Conservation (phyloP, 2,329 filamentous ascomycete species). For the Talaromyces amestolkiae region DNA sequence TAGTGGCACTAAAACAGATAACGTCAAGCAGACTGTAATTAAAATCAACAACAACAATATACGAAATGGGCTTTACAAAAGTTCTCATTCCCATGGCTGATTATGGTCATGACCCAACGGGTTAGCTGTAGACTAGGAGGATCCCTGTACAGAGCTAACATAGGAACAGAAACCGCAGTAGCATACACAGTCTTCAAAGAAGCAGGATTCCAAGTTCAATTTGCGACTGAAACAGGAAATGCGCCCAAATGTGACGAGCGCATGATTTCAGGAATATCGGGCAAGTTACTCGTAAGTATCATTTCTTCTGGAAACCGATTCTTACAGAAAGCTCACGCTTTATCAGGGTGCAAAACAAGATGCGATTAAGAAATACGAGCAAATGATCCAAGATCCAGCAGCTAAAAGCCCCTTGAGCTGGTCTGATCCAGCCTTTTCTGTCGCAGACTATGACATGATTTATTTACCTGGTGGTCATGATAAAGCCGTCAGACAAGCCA, state of each 20-base stretch:
- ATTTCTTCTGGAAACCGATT: not conserved
- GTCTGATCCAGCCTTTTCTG: constrained; percentile 45
- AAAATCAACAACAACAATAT: not conserved
- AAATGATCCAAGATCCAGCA: constrained; percentile 45
- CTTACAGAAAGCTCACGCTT: not conserved
- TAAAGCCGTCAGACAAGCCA: constrained; percentile 51
- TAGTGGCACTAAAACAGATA: not conserved
- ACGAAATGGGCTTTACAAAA: constrained; percentile 27
- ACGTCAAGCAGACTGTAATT: not conserved
- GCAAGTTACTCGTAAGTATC: constrained; percentile 48
- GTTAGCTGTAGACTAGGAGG: constrained; percentile 29
- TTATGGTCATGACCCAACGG: constrained; percentile 57
- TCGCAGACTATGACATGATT: constrained; percentile 49
- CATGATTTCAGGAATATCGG: constrained; percentile 51
- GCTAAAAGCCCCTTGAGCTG: constrained; percentile 48
- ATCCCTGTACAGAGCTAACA: not conserved
- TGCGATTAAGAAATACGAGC: constrained; percentile 44
- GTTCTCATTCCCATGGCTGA: constrained; percentile 54
- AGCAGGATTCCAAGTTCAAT: constrained; percentile 49
- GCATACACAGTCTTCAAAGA: constrained; percentile 50
- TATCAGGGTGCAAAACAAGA: constrained; percentile 46
- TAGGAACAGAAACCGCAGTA: constrained; percentile 49
- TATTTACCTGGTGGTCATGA: constrained; percentile 56
- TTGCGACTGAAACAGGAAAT: constrained; percentile 53
- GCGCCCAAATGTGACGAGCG: constrained; percentile 50